Base-by-base conservation (phyloP, 495 filamentous ascomycete species). In the Tetracladium setigerum region DNA sequence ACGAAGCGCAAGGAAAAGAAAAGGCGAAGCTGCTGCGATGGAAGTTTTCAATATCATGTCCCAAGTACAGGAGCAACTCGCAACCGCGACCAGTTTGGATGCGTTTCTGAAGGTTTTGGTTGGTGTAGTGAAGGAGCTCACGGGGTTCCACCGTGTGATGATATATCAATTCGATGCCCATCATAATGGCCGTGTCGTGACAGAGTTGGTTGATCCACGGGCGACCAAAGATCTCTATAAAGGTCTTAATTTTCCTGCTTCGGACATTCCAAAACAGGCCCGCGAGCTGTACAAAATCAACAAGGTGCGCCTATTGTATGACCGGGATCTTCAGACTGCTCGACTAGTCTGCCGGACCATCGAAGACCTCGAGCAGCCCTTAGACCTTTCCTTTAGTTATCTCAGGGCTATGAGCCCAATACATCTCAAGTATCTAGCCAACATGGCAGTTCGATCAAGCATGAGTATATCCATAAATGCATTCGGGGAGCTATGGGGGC, bases 381-480 rank as follows among this genome's bases (percentile, higher is more conserved):
- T 97, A 8, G 89, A 97, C 59, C 79, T 96, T 60, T 92, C 85
- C 2, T 82, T 89, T 57, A 77, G 81, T 2, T 95, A 92, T 53
- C 72, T 97, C 7, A 82, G 90, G 31, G 89, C 91, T 27, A 95
- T 95, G 73, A 91, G 87, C 0, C 87, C 90, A 1, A 87, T 95
- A 31, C 86, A 90, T 54, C 64, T 95, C 38, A 94, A 94, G 57
- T 95, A 95, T 50, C 71, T 95, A 1, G 74, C 70, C n/a, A 86
- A 95, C 59, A 95, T 95, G 90, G 78, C 78, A 1, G 88, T 95
- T 3, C 78, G 89, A 17, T 83, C 88, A 1, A 94, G 87, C 47
- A 95, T 95, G 89, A 95, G 89, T 5, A 91, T 96, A 53, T 95
- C 89, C 6, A 85, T 95, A 55, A 91, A 86, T 47, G 84, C 84